phyloP scores from a whole-genome alignment of 495 filamentous ascomycete species.

The Recurvomyces mirabilis region DNA sequence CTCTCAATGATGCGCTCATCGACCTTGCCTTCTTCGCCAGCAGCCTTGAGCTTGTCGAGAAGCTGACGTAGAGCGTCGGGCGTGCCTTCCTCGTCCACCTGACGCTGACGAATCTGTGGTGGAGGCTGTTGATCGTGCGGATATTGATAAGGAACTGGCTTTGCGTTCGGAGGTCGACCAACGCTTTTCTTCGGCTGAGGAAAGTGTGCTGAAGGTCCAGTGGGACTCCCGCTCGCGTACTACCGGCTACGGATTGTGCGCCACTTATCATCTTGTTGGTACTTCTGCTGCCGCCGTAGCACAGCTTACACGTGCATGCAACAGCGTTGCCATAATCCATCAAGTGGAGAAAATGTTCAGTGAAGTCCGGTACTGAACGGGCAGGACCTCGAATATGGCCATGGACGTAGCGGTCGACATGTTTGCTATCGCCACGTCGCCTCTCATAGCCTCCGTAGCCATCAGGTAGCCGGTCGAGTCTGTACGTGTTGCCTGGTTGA shows the following conservation, averaged over 20 bases:
- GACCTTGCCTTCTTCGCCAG: slow-evolving; percentile 21
- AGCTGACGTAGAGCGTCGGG: slow-evolving; percentile 42
- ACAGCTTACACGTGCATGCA: slow-evolving; percentile 32
- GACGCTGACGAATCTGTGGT: slow-evolving; percentile 15
- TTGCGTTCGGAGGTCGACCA: no score
- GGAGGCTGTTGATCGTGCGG: not conserved
- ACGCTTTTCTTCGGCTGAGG: not conserved
- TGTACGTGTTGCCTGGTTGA: slow-evolving; percentile 32
- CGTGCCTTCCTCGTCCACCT: slow-evolving; percentile 37
- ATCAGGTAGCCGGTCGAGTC: slow-evolving; percentile 42
- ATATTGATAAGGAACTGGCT: no score
- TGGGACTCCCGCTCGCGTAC: not conserved
- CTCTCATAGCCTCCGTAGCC: slow-evolving; percentile 43
- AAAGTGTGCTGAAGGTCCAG: not conserved
- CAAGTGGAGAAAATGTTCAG: slow-evolving; percentile 46
- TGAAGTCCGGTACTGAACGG: slow-evolving; percentile 43
- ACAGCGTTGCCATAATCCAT: slow-evolving; percentile 39
- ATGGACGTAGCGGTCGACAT: slow-evolving; percentile 42
- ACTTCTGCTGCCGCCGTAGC: no score
- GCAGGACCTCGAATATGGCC: slow-evolving; percentile 46
- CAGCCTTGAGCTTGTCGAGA: slow-evolving; percentile 38
- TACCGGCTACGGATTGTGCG: not conserved
- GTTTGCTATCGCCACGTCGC: slow-evolving; percentile 26
- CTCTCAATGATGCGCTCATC: slow-evolving; percentile 39
- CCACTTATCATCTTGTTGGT: no score